phyloP scores from a whole-genome alignment of 495 filamentous ascomycete genomes.

The Chaetomium fimeti region DNA sequence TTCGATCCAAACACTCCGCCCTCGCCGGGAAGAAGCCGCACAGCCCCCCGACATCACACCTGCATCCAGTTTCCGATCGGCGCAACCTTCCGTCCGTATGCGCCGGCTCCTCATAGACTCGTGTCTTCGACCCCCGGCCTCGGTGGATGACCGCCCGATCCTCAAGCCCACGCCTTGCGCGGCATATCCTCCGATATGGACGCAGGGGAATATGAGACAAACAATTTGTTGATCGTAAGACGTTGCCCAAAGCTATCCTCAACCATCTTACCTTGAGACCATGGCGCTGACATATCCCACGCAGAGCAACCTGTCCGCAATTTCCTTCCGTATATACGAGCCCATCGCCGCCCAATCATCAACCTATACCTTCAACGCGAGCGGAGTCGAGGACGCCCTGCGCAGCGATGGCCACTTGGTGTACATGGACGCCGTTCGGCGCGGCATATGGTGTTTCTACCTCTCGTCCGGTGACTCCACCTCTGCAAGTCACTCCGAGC shows the following conservation, averaged over 20 bases:
- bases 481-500: constrained; percentile 28
- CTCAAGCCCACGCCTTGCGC: constrained; percentile 23
- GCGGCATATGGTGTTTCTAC: constrained; percentile 54
- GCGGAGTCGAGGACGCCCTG: constrained; percentile 47
- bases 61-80: constrained; percentile 6
- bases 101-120: constrained; percentile 20
- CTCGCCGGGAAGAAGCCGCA: constrained; percentile 5
- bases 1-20: constrained; percentile 18
- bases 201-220: constrained; percentile 55
- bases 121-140: constrained; percentile 20
- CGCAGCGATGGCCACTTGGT: constrained; percentile 53
- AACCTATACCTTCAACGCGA: constrained; percentile 41
- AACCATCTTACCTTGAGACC: not conserved
- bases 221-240: constrained; percentile 51
- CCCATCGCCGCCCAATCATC: constrained; percentile 41
- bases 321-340: constrained; percentile 51
- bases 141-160: constrained; percentile 31
- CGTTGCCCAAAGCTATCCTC: not conserved
- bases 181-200: constrained; percentile 48
- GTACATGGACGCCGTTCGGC: constrained; percentile 47
- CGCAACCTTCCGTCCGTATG: constrained; percentile 23
- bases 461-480: constrained; percentile 37
- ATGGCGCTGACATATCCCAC: constrained; percentile 24
- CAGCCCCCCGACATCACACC: constrained; percentile 5
- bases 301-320: constrained; percentile 49